A percentile compares a stretch with the other conserved stretches of the same genome.
Conservation (phyloP, 2,329 filamentous ascomycete species). For the Talaromyces funiculosus region DNA sequence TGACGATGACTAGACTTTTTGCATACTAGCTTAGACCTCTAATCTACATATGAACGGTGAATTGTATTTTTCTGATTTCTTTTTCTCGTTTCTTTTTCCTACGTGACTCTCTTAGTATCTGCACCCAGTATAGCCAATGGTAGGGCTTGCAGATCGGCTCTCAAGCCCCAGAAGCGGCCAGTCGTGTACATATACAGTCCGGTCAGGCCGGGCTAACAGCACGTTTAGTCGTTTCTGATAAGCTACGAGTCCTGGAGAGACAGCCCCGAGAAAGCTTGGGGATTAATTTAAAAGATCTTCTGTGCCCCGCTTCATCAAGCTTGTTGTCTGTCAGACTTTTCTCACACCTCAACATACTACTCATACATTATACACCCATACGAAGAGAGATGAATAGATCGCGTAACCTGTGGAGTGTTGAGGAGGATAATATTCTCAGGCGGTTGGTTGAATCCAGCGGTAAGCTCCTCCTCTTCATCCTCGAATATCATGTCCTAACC, state of each 20-base stretch:
- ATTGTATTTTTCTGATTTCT: not conserved
- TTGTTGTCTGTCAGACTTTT: not conserved
- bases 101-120: not conserved
- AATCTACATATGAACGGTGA: not conserved
- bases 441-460: constrained; percentile 11
- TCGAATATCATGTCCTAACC: not conserved
- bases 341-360: not conserved
- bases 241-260: not conserved
- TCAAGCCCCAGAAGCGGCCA: constrained; percentile 4
- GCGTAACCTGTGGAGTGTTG: constrained; percentile 13
- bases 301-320: not conserved
- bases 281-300: constrained; percentile 5
- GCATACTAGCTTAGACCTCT: not conserved
- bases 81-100: not conserved
- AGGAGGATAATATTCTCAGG: constrained; percentile 12
- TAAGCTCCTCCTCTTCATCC: not conserved
- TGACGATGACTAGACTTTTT: not conserved
- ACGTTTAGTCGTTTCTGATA: not conserved
- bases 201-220: not conserved
- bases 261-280: not conserved
- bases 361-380: not conserved
- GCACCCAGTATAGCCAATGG: not conserved
- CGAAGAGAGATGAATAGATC: constrained; percentile 5
- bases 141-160: constrained; percentile 2
- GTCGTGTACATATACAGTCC: not conserved